A percentile compares a stretch with the other conserved stretches of the same genome.
Evolutionary conservation across 257 asterid species (phyloP).

Genomic region (Nicotiana knightiana): DNA sequence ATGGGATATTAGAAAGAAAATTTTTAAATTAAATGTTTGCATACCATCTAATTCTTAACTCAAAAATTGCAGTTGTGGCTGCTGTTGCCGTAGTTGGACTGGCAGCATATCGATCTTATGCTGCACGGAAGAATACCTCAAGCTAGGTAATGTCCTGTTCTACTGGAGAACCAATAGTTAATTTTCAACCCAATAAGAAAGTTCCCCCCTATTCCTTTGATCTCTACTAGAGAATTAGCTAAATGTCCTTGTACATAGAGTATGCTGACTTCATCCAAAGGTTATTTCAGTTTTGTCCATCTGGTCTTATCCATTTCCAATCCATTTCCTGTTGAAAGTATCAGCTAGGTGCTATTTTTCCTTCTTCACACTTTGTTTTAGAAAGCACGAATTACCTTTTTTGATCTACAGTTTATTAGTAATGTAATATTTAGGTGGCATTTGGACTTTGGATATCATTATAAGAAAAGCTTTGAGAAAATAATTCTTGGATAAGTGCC

Average conservation of each 20-base stretch:
- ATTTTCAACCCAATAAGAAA: conserved; percentile 4
- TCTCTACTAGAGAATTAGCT: background rate
- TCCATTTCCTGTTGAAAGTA: conserved; percentile 2
- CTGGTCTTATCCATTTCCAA: background rate
- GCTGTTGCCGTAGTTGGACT: conserved; percentile 79
- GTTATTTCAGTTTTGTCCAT: background rate
- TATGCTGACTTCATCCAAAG: background rate
- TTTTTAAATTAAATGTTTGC: background rate
- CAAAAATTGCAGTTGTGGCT: conserved; percentile 67
- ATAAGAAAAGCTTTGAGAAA: background rate
- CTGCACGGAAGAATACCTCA: conserved; percentile 67
- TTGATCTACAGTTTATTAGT: background rate
- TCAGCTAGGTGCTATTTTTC: background rate
- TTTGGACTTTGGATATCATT: background rate
- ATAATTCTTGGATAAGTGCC: background rate
- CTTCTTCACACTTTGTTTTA: background rate
- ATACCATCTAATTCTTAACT: conserved; percentile 4
- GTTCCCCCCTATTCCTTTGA: background rate
- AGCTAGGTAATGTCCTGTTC: conserved; percentile 5
- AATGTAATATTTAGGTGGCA: conserved; percentile 1
- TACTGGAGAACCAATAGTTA: background rate
- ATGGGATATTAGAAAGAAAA: background rate
- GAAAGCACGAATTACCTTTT: background rate
- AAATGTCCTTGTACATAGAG: conserved; percentile 2
- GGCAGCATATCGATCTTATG: conserved; percentile 73